Evolutionary conservation across 2,329 filamentous ascomycete species (phyloP), one percentile per base, ranked within the genome.

Genomic region (Trematosphaeria pertusa): DNA sequence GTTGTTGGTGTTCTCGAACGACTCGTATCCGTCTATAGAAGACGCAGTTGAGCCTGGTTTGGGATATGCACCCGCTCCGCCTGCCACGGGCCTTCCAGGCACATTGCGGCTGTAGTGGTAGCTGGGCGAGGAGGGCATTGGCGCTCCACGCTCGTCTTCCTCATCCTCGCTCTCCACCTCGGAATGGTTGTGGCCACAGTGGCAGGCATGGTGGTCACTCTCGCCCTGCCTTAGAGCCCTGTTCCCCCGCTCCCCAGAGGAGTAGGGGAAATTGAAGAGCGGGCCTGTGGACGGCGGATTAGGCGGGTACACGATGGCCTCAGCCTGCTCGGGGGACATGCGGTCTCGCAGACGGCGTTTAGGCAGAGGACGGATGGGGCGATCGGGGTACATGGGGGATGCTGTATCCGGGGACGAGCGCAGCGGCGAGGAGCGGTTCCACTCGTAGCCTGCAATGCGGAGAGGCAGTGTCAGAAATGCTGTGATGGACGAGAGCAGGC

Each of bases 1-100:
- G 70, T 99, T 99, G 72, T 96, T 97, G 26, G 91, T 96, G 64
- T 97, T 97, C 73, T 99, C 94, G 63, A 97, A 96, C 5, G 91
- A 94, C 71, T 99, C 94, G 70, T 97, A 97, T 11, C 92, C 91
- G 69, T 97, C 93, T 9, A 84, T 81, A 18, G 87, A 85, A 10
- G 89, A 91, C 33, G 81, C 81, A 37, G 87, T 81, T 17, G 84
- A 82, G 33, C 84, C 73, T 18, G 78, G 71, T 52, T 71, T 70
- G 39, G 69, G 64, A 47, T 72, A 71, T 48, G 56, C 56, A 59
- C 64, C 55, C 59, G 71, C 59, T 26, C 44, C 52, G 38, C 50
- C 55, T 22, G 56, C 50, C 43, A 43, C 57, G 37, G 64, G 43
- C 54, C 62, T 64, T 33, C 55, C 58, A 22, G 59, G 28, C 36